Percentiles rank a stretch among this genome's conserved stretches.
Evolutionary conservation across 495 filamentous ascomycete species (phyloP).

Genomic region (Penicillium pancosmium): DNA sequence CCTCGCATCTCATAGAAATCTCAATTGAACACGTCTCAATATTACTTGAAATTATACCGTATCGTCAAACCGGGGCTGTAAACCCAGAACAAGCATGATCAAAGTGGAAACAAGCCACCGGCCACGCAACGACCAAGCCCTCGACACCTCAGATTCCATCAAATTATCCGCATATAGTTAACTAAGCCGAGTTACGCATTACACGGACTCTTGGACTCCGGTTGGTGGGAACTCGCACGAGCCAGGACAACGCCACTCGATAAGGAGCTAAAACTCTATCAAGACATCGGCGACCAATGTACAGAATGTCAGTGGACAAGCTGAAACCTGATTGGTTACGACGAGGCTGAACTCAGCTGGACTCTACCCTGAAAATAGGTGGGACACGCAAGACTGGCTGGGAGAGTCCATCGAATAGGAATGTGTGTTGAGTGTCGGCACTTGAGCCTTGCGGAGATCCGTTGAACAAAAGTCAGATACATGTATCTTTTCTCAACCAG

Average conservation of each 20-base stretch:
- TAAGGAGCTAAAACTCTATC: slow-evolving; percentile 10
- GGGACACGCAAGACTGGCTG: background rate
- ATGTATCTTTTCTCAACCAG: background rate
- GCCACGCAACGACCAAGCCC: background rate
- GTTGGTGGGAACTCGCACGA: slow-evolving; percentile 10
- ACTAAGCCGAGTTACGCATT: slow-evolving; percentile 9
- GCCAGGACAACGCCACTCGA: slow-evolving; percentile 10
- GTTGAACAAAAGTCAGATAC: background rate
- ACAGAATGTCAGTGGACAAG: background rate
- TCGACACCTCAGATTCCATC: background rate
- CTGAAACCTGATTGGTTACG: background rate
- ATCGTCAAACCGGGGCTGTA: background rate
- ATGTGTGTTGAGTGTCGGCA: background rate
- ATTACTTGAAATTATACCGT: background rate
- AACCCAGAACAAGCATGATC: background rate
- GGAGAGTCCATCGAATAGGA: background rate
- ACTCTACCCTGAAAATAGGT: background rate
- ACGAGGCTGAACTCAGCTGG: background rate
- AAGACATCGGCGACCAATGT: slow-evolving; percentile 2
- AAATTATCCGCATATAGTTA: background rate
- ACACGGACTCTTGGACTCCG: slow-evolving; percentile 6
- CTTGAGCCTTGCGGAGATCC: slow-evolving; percentile 1
- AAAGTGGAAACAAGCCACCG: background rate
- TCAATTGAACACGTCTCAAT: background rate
- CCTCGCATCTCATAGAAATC: no score